A percentile compares a stretch with the other conserved stretches of the same genome.
Evolutionary conservation across 2,329 filamentous ascomycete genomes (phyloP).

Genomic region (Pleomassaria siparia): DNA sequence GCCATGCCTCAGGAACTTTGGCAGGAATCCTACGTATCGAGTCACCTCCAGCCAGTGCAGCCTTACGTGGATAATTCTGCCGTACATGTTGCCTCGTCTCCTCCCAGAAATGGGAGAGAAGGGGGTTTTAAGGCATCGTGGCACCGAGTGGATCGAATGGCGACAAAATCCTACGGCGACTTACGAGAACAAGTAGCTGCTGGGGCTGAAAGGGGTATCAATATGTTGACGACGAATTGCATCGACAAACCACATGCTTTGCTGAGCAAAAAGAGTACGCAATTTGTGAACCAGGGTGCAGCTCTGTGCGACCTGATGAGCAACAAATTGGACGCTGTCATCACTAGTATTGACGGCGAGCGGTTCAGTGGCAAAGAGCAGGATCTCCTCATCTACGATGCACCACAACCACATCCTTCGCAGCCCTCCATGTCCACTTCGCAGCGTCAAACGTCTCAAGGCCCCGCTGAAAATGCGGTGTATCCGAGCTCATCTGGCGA

Average conservation of each 20-base stretch:
- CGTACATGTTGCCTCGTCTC: conserved; percentile 22
- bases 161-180: conserved; percentile 31
- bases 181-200: conserved; percentile 22
- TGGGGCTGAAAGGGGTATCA: conserved; percentile 27
- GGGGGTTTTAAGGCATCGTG: conserved; percentile 29
- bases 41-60: conserved; percentile 16
- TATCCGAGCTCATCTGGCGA: not conserved
- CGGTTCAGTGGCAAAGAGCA: conserved; percentile 55
- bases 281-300: conserved; percentile 43
- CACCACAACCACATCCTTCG: conserved; percentile 4
- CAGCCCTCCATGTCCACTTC: conserved; percentile 16
- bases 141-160: conserved; percentile 32
- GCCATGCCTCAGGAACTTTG: conserved; percentile 18
- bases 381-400: conserved; percentile 47
- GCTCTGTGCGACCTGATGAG: conserved; percentile 62
- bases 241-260: conserved; percentile 33
- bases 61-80: conserved; percentile 23
- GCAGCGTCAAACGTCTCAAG: conserved; percentile 15
- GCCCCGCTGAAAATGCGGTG: not conserved
- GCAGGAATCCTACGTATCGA: conserved; percentile 14
- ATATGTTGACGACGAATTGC: conserved; percentile 28
- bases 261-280: conserved; percentile 36
- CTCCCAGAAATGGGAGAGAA: conserved; percentile 20
- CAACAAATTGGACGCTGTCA: conserved; percentile 65
- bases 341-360: conserved; percentile 72